Base-by-base conservation (phyloP, 2,329 filamentous ascomycete genomes). In the Tolypocladium inflatum region DNA sequence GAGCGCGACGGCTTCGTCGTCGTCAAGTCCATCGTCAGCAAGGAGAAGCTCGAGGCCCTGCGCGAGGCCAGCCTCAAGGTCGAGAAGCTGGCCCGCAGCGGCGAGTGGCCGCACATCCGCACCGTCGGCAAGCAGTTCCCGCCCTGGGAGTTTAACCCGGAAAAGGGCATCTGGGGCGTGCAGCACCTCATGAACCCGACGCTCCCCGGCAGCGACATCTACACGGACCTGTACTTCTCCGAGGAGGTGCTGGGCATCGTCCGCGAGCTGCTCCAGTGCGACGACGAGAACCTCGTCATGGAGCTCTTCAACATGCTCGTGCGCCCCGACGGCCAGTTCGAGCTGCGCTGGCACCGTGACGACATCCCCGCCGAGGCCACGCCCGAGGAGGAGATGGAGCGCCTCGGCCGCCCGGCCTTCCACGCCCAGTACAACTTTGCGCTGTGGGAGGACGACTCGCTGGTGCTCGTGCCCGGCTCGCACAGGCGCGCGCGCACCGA, bases 381-480 rank as follows among this genome's bases (percentile, higher is more conserved):
- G 0, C 68, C 83, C 0, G 85, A 86, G 23, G 85, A 92, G 66
- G 91, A 96, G 71, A 67, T 83, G 48, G 73, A 73, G 51, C 74
- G 87, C 35, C 74, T 95, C 55, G 68, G 70, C 1, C 74, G 81
- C 60, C 81, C 84, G 0, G 84, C 86, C 58, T 84, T 81, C 65
- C 90, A 94, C 66, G 87, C 90, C 42, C 91, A 96, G 75, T 96
- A 90, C 82, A 96, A 96, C 70, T 78, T 96, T 50, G 87, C 91
- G 9, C 77, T 96, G 9, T 91, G 85, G 68, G 83, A 87, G 41
- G 91, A 96, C 69, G 77, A 80, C 17, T 87, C 84, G 54, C 74
- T 96, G 8, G 75, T 96, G 9, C 84, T 94, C 0, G 82, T 96
- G 0, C 91, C 91, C 0, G 89, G 88, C 0, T 89, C 85, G 6